Evolutionary conservation across 768 basidiomycete genomes (phyloP).

Genomic region (Leccinum subgranulosum): DNA sequence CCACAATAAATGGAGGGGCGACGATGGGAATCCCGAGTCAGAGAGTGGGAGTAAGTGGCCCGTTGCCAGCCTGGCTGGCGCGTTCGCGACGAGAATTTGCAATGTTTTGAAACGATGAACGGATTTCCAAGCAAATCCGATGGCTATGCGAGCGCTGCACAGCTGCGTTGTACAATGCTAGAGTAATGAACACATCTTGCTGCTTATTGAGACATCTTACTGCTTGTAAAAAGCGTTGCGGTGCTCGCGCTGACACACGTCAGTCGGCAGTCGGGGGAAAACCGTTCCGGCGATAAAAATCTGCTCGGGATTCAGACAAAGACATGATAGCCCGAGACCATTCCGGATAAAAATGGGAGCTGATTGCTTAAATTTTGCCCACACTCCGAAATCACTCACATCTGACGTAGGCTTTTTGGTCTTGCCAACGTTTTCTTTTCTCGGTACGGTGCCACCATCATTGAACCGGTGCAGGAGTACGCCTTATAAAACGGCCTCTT

Average conservation of each 20-base stretch:
- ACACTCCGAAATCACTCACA: slow-evolving; percentile 1
- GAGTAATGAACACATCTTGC: background rate
- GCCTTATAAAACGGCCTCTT: slow-evolving; percentile 1
- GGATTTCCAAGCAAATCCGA: background rate
- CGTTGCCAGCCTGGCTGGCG: background rate
- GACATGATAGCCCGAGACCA: background rate
- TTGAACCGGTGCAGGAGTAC: slow-evolving; percentile 11
- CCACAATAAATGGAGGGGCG: slow-evolving; percentile 56
- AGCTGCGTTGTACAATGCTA: background rate
- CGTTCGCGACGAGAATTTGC: background rate
- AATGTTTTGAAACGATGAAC: background rate
- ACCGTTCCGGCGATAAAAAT: background rate
- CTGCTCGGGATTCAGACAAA: background rate
- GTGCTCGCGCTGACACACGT: background rate
- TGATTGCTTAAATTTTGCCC: background rate
- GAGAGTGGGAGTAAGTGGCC: slow-evolving; percentile 45
- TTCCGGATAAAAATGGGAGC: slow-evolving; percentile 5
- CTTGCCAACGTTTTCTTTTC: background rate
- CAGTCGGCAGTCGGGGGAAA: background rate
- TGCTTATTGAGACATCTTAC: background rate
- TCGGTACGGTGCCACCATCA: slow-evolving; percentile 6
- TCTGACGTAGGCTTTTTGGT: slow-evolving; percentile 1
- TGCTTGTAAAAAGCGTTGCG: background rate
- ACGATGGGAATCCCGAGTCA: slow-evolving; percentile 50
- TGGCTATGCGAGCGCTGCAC: background rate